phyloP scores from a whole-genome alignment of 345 rosid species.

The Euphorbia lathyris region DNA sequence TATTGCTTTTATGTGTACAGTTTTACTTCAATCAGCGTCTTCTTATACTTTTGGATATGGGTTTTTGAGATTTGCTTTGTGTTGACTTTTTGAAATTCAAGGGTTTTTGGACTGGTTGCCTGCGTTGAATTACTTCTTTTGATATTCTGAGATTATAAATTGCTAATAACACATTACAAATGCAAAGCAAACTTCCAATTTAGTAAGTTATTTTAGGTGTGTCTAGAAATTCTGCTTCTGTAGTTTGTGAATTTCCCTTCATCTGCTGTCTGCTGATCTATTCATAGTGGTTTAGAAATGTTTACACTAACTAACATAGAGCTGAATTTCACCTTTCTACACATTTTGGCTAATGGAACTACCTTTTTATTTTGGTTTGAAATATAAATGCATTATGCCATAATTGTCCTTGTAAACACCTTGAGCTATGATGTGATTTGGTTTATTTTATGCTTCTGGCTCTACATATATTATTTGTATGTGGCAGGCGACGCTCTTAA shows the following conservation, averaged over 20 bases:
- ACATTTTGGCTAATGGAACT: not conserved
- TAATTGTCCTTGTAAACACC: not conserved
- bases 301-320: not conserved
- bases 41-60: slow-evolving; percentile 1
- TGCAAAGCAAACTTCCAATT: not conserved
- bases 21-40: not conserved
- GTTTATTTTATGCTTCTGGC: not conserved
- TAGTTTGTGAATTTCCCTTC: not conserved
- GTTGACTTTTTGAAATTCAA: slow-evolving; percentile 3
- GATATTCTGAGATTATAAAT: not conserved
- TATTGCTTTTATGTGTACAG: not conserved
- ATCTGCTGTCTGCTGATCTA: not conserved
- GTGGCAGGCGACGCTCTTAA: slow-evolving; percentile 77
- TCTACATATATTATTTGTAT: not conserved
- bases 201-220: too few species aligned
- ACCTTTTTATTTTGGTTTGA: not conserved
- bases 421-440: not conserved
- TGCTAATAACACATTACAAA: not conserved
- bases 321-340: not conserved
- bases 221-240: not conserved
- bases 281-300: not conserved
- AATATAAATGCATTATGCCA: not conserved
- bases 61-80: slow-evolving; percentile 9
- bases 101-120: not conserved
- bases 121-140: not conserved